Conservation (phyloP, 2,329 filamentous ascomycete genomes). For the Epichloe gansuensis region DNA sequence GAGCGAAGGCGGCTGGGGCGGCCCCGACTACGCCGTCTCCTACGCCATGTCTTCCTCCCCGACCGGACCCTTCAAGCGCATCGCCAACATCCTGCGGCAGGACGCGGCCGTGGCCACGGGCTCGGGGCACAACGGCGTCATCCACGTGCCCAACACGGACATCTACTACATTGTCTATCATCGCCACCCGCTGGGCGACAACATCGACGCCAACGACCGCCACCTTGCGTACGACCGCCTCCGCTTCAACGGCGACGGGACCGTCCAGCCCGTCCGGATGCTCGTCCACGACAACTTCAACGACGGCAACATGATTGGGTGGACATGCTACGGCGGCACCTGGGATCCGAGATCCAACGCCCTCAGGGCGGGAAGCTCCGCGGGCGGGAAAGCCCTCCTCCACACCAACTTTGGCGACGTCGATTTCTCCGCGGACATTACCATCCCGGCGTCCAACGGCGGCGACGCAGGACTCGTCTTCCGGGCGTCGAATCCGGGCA, state of each 20-base stretch:
- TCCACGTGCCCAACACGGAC: conserved; percentile 31
- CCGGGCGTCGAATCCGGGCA: conserved; percentile 14
- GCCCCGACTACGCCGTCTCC: conserved; percentile 32
- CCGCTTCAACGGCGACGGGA: conserved; percentile 30
- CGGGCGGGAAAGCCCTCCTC: conserved; percentile 16
- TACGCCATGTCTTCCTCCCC: conserved; percentile 28
- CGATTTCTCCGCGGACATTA: conserved; percentile 18
- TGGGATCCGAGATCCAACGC: conserved; percentile 8
- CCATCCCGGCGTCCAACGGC: conserved; percentile 2
- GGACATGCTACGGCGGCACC: conserved; percentile 17
- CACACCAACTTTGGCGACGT: conserved; percentile 25
- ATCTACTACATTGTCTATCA: conserved; percentile 37
- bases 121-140: conserved; percentile 30
- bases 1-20: conserved; percentile 34
- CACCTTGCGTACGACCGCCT: conserved; percentile 35
- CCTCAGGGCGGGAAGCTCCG: conserved; percentile 12
- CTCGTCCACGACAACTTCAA: conserved; percentile 29
- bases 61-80: conserved; percentile 27
- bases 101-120: conserved; percentile 27
- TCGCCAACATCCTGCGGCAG: conserved; percentile 28
- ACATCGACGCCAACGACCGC: conserved; percentile 30
- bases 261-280: conserved; percentile 30
- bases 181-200: conserved; percentile 29
- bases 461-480: conserved; percentile 24
- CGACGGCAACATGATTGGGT: conserved; percentile 25